Conservation (phyloP, 148 eudicot genomes). For the Tetragonia tetragonoides region DNA sequence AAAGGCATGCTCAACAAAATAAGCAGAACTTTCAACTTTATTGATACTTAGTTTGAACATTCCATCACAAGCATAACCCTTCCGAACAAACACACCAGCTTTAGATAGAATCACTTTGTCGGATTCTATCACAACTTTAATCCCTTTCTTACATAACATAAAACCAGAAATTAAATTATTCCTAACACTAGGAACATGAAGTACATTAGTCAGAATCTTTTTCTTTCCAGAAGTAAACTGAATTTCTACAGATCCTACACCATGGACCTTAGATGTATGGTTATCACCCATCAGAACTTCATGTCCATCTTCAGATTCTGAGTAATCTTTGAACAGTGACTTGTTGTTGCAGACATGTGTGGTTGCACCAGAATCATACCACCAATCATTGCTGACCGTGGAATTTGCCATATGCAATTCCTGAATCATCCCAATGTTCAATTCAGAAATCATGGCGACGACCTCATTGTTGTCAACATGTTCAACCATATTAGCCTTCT, state of each 20-base stretch:
- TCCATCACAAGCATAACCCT: background rate
- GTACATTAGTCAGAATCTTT: background rate
- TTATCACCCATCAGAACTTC: background rate
- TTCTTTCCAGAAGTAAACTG: background rate
- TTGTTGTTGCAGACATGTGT: background rate
- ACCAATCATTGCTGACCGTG: background rate
- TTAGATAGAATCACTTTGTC: constrained; percentile 5
- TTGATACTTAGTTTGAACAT: too few relatives aligned
- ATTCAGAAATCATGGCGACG: background rate
- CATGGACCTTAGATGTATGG: background rate
- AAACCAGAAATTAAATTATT: constrained; percentile 12
- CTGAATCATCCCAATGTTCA: background rate
- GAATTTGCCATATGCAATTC: background rate
- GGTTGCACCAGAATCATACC: background rate
- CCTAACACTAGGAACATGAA: constrained; percentile 13
- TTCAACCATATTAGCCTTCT: background rate
- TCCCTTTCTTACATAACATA: background rate
- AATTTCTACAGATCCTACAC: background rate
- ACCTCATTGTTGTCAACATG: background rate
- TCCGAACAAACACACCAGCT: background rate
- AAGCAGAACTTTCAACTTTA: too few relatives aligned
- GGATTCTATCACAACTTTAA: constrained; percentile 11
- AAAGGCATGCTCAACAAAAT: too few relatives aligned
- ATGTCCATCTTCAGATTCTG: background rate
- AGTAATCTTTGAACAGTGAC: background rate